Base-by-base conservation (phyloP, 1,284 basidiomycete species). In the Austroboletus niveus region DNA sequence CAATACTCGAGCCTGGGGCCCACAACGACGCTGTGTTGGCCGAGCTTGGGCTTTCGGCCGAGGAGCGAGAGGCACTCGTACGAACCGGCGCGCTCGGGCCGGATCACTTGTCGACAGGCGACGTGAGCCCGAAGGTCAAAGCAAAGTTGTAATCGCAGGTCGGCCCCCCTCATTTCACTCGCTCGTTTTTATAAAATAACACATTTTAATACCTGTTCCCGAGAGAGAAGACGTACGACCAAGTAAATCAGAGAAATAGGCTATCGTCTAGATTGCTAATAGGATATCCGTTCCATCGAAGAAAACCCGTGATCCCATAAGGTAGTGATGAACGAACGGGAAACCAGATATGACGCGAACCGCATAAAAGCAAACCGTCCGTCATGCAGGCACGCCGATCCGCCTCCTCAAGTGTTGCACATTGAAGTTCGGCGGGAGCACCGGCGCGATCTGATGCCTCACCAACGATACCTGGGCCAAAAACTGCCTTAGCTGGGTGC, bases 21-120 rank as follows among this genome's bases (percentile, higher is more conserved):
- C 80, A 87, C 60, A 84, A 77, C 8, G 60, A 72, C 9, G 77
- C 78, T 42, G 72, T 85, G 40, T 68, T 85, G 29, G 56, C 49
- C 20, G 81, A 81, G 57, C 54, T 79, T 30, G 80, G 79, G 1
- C 41, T 81, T 14, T 68, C 63, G 12, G 60, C 64, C n/a, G 55
- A 56, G 12, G 72, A 80, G 52, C 61, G 69, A 45, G 59, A 58
- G 45, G 50, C 58, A 46, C 71, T 84, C 51, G 60, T 64, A 6
- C 54, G 58, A 17, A 73, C 76, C 0, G 80, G 80, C 22, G 77
- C 75, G 5, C 64, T 83, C 15, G 73, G 71, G 27, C 58, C 65
- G 47, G 60, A 65, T 30, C 12, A 2, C 7, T n/a, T 7, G 34
- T n/a, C 34, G 15, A 4, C 34, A 35, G 24, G 55, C 40, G 14